Base-by-base conservation (phyloP, 2,329 filamentous ascomycete genomes). In the Aspergillus intermedius region DNA sequence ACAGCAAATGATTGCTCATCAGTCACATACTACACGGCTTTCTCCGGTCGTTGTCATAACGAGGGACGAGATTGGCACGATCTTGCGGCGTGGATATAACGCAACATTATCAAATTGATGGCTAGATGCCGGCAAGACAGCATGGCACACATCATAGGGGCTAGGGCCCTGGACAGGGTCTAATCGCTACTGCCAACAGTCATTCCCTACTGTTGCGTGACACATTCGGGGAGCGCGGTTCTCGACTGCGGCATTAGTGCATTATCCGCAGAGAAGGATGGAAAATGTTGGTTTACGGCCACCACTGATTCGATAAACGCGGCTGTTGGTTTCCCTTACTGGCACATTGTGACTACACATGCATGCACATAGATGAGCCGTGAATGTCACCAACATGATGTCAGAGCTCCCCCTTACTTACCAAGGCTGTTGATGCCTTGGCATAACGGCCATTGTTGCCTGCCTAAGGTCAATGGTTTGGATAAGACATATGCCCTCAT, bases 291-390 rank as follows among this genome's bases (percentile, higher is more conserved):
- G 58, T 47, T 25, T 23, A 43, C 39, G 22, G 39, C 35, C 50
- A 10, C 19, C 47, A 54, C 44, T 60, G 54, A 60, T 60, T 60
- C 54, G 58, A 56, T 56, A 57, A 48, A 25, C 34, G 43, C 40
- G 22, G 35, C 30, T 50, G 50, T 57, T 54, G 48, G 54, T 43
- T 45, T 49, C 19, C 12, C 10, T 28, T 28, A 42, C 40, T 42
- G 52, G 57, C 52, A 50, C 52, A 28, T 51, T 50, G 52, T 59
- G 56, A 57, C 56, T 46, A 47, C 49, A 28, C 45, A 46, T 19
- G 40, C 46, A 44, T 28, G 25, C 25, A 28, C 25, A 28, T 28
- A 12, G 25, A 28, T 28, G 25, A 10, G 25, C 43, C 47, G 44
- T 53, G 46, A 3, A n/a, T 37, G 10, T 50, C 49, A 52, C 56